Base-by-base conservation (phyloP, 345 rosid species). In the Capsella bursapastoris region DNA sequence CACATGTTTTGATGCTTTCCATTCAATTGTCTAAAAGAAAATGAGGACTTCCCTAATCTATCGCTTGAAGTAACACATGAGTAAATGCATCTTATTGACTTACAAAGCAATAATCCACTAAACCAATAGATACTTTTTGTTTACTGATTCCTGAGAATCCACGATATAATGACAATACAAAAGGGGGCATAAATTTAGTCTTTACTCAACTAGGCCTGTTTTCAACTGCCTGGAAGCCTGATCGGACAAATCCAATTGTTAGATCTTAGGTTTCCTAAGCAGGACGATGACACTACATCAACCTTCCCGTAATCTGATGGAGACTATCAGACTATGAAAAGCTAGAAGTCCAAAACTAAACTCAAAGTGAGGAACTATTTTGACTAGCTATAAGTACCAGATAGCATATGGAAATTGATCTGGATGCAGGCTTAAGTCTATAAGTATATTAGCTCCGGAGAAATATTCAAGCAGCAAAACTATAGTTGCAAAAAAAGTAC, bases 381-480 rank as follows among this genome's bases (percentile, higher is more conserved):
- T 28, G 28, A n/a, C 73, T 43, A 68, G 45, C 4, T 3, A n/a
- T 10, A 31, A 27, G 14, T 41, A 43, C 3, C 18, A 43, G 40
- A 44, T 14, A 51, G 59, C 60, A 51, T 7, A 48, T 22, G 27
- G 47, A 55, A 55, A 73, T 5, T 41, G 59, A 71, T 50, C 41
- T 49, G 8, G 27, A 41, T 51, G 53, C 55, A 72, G 35, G 49
- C 57, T 45, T n/a, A 34, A 45, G 40, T 11, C 58, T 45, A 45
- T 22, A 32, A 47, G 25, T 34, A 45, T n/a, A 45, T 45, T 48
- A 56, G 41, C 58, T 43, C 28, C 3, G 6, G 25, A 31, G 15
- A 18, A 34, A 72, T 64, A 53, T 55, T 43, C 56, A 53, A 64
- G 56, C 47, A 63, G 63, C 47, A 72, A 63, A 43, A 34, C 56